These are phyloP conservation scores for Calonectria fujianensis DNA, from an alignment of 2,329 filamentous ascomycete species.

Conservation along the genomic window DNA sequence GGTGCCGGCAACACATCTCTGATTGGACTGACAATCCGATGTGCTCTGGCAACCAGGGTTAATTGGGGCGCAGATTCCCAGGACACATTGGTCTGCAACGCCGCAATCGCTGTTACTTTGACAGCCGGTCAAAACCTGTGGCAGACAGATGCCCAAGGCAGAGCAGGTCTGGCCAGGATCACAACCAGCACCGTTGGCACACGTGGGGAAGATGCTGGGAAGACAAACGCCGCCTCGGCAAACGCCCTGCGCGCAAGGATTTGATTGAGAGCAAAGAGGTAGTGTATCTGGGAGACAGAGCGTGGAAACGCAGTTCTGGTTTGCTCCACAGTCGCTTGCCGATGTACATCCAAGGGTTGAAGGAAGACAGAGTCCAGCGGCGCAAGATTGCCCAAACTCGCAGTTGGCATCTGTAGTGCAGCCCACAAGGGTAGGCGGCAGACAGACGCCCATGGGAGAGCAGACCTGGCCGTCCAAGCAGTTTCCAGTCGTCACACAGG, in stretches of 20 bases:
- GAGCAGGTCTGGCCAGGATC: neutral
- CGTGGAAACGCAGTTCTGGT: neutral
- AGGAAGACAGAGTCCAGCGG: constrained; percentile 8
- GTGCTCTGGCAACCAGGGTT: neutral
- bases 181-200: neutral
- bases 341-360: neutral
- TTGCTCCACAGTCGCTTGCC: neutral
- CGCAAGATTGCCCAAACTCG: neutral
- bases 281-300: constrained; percentile 2
- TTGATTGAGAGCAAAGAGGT: neutral
- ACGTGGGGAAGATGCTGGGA: constrained; percentile 15
- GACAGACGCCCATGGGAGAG: constrained; percentile 6
- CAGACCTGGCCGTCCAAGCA: constrained; percentile 8
- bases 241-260: constrained; percentile 5
- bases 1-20: constrained; percentile 3
- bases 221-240: constrained; percentile 22
- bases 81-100: neutral
- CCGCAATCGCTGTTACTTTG: neutral
- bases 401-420: constrained; percentile 1
- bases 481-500: constrained; percentile 2
- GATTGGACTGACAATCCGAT: neutral
- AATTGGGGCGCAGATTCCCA: constrained; percentile 15
- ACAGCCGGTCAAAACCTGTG: neutral
- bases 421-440: neutral
- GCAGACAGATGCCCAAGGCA: constrained; percentile 25